Percentiles rank a stretch among this genome's conserved stretches.
These are phyloP conservation scores for Ocimum tenuiflorum DNA, from an alignment of 257 asterid species.

Conservation along the genomic window DNA sequence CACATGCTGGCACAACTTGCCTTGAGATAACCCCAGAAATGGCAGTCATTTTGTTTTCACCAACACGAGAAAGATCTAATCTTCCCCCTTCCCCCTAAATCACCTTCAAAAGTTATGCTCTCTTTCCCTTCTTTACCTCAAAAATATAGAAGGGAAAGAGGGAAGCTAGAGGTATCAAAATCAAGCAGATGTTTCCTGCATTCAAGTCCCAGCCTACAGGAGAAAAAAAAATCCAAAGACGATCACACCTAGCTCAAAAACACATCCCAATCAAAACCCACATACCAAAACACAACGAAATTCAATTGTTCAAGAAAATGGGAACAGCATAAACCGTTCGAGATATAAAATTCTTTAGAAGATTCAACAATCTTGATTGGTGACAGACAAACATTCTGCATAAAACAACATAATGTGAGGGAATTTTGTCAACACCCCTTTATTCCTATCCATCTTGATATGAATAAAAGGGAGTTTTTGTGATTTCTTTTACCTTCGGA, in stretches of 20 bases:
- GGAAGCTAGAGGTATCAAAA: conserved; percentile 43
- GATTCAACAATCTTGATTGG: conserved; percentile 16
- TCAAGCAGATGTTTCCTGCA: conserved; percentile 35
- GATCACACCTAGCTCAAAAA: conserved; percentile 29
- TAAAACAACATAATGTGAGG: background rate
- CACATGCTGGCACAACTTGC: conserved; percentile 93
- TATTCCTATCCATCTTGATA: background rate
- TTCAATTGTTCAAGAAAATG: conserved; percentile 12
- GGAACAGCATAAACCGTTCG: conserved; percentile 10
- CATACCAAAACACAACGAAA: conserved; percentile 7
- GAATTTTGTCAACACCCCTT: background rate
- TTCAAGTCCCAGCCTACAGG: conserved; percentile 57
- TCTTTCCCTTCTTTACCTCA: conserved; percentile 64
- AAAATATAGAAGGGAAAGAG: conserved; percentile 61
- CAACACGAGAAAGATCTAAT: conserved; percentile 7
- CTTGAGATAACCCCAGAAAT: conserved; percentile 84
- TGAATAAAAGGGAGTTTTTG: background rate
- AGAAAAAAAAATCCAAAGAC: background rate
- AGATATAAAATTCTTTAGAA: background rate
- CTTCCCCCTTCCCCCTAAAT: conserved; percentile 7
- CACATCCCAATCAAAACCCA: conserved; percentile 34
- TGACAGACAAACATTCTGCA: background rate
- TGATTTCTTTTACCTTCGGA: conserved; percentile 50
- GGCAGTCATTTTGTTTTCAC: conserved; percentile 40
- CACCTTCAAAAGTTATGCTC: conserved; percentile 32